These are phyloP conservation scores for Dillenia suffruticosa DNA, from an alignment of 164 flowering plant genomes.

Conservation along the genomic window DNA sequence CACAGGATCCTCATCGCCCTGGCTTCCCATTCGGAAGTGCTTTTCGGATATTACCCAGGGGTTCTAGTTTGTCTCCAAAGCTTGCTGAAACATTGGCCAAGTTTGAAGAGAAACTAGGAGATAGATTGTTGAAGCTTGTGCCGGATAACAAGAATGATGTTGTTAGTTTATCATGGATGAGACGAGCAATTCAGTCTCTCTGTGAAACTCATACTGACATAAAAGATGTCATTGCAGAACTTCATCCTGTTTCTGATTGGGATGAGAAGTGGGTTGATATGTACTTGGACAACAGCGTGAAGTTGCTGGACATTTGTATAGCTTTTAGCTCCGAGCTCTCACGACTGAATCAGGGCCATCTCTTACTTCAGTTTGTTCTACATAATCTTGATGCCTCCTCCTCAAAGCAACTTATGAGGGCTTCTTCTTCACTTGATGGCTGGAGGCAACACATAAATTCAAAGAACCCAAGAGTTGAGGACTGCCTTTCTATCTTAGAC, in stretches of 20 bases:
- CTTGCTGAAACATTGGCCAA: constrained; percentile 38
- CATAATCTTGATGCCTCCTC: constrained; percentile 43
- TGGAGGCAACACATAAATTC: constrained; percentile 59
- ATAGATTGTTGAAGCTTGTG: constrained; percentile 49
- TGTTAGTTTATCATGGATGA: constrained; percentile 83
- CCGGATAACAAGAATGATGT: constrained; percentile 42
- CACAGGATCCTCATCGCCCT: constrained; percentile 69
- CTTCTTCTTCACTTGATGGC: constrained; percentile 52
- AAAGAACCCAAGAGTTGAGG: constrained; percentile 54
- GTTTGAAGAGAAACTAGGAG: constrained; percentile 63
- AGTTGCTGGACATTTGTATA: constrained; percentile 79
- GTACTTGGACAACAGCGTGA: constrained; percentile 78
- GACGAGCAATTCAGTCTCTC: constrained; percentile 56
- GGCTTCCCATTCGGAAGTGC: constrained; percentile 79
- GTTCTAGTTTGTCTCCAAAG: constrained; percentile 47
- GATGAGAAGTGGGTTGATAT: constrained; percentile 91
- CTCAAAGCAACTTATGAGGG: constrained; percentile 31
- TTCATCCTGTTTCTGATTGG: constrained; percentile 82
- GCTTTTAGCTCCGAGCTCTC: constrained; percentile 77
- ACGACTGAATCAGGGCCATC: constrained; percentile 67
- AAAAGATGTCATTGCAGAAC: constrained; percentile 61
- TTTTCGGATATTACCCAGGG: constrained; percentile 63
- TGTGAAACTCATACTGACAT: constrained; percentile 69
- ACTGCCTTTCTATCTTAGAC: constrained; percentile 35
- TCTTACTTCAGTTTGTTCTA: constrained; percentile 54